Conservation (phyloP, 345 rosid species). For the Turritis glabra region DNA sequence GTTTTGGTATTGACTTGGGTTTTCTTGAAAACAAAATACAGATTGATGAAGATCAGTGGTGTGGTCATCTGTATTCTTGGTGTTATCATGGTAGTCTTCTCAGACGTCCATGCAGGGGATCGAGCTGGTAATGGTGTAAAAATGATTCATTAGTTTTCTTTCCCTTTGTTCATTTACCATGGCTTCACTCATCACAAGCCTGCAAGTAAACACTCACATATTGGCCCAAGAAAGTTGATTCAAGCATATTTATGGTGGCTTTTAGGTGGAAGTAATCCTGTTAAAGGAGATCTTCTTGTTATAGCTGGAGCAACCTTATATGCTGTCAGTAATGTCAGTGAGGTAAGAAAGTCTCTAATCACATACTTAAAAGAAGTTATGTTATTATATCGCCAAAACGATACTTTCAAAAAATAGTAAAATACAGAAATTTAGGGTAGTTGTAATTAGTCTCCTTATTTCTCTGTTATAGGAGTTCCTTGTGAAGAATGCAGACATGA, state of each 20-base stretch:
- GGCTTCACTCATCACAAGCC: neutral
- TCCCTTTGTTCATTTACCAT: neutral
- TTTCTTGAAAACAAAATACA: constrained; percentile 76
- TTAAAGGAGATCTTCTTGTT: constrained; percentile 68
- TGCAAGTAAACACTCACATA: neutral
- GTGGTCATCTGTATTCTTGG: constrained; percentile 78
- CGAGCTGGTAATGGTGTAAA: constrained; percentile 55
- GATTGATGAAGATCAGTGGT: constrained; percentile 74
- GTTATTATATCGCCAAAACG: neutral
- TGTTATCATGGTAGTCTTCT: constrained; percentile 78
- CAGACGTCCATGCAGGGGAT: constrained; percentile 83
- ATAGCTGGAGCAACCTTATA: constrained; percentile 72
- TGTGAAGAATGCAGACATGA: constrained; percentile 76
- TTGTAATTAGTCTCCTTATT: neutral
- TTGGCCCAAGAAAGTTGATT: neutral
- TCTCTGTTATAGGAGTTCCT: constrained; percentile 59
- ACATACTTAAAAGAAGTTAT: neutral
- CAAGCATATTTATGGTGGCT: neutral
- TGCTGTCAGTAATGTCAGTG: constrained; percentile 69
- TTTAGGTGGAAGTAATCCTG: constrained; percentile 68
- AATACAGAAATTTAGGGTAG: neutral
- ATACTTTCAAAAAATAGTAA: neutral
- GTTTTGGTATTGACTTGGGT: constrained; percentile 84
- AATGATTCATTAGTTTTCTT: neutral
- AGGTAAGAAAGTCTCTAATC: constrained; percentile 50